Evolutionary conservation across 176 grass and related monocot genomes (phyloP), one percentile per base, ranked within the genome.

Genomic region (Ananas comosus): DNA sequence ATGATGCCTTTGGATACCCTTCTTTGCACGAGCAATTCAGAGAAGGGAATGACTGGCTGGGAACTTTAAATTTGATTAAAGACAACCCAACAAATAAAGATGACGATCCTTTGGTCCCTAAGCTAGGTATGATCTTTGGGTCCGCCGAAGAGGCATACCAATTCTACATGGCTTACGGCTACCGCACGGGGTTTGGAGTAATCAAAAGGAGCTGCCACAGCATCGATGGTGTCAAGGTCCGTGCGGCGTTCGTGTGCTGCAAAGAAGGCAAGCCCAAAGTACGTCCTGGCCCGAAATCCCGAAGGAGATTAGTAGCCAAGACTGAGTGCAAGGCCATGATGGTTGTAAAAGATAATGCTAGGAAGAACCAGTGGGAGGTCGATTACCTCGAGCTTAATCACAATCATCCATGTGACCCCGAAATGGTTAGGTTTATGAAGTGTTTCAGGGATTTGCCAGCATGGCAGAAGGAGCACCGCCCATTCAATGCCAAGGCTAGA

Each of bases 251-350:
- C 70, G 90, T 90, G 76, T 94, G 91, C 67, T 89, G 83, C 12
- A 94, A 87, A 72, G 91, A 86, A 68, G 91, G 91, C 54, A 82
- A 86, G 71, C 85, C 91, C 63, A 94, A 83, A 76, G 56, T 86
- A 64, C 83, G 82, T 21, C 81, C 86, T 86, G 78, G 81, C 57
- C 83, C 78, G 53, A 88, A 72, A 64, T 80, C 86, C 47, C 74
- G 83, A 71, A 84, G 81, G 64, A 94, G 89, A 63, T 73, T 75
- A 52, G 81, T 74, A 5, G 82, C 76, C 16, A 94, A 90, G 71
- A 90, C 91, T 69, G 86, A 83, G n/a, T 94, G 86, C 77, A 94
- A 90, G 74, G 91, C 86, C 68, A 90, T 87, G 74, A 94, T 94
- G 86, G 86, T 89, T 65, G 83, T 94, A 59, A 94, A 94, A 78